Evolutionary conservation across 768 basidiomycete genomes (phyloP).

Genomic region (Russula compacta): DNA sequence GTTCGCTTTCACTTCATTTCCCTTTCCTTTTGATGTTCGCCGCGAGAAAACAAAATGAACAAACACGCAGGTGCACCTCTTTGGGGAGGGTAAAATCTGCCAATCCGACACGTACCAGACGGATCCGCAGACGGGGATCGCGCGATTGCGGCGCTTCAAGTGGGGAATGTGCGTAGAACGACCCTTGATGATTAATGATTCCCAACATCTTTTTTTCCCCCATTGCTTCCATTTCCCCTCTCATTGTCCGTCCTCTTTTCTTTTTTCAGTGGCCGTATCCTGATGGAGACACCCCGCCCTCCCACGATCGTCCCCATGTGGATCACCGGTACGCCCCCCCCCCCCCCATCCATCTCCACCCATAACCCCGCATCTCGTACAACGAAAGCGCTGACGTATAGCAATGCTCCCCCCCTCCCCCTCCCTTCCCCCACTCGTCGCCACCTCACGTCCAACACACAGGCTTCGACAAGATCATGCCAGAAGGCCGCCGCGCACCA

Average conservation of each 20-base stretch:
- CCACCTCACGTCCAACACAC: background rate
- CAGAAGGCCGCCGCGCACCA: constrained; percentile 70
- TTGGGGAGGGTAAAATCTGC: constrained; percentile 82
- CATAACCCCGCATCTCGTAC: background rate
- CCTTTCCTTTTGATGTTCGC: background rate
- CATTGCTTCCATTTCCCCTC: background rate
- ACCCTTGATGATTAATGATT: no score
- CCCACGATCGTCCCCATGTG: constrained; percentile 90
- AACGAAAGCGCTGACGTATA: background rate
- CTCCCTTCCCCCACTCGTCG: background rate
- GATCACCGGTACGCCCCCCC: constrained; percentile 54
- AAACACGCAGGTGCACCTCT: constrained; percentile 73
- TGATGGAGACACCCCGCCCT: constrained; percentile 57
- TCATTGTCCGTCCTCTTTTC: background rate
- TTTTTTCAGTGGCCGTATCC: constrained; percentile 59
- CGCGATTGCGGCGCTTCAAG: constrained; percentile 69
- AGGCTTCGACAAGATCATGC: constrained; percentile 88
- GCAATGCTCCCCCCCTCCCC: no score
- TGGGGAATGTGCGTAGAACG: constrained; percentile 79
- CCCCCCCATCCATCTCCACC: background rate
- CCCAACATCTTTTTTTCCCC: background rate
- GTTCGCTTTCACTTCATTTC: constrained; percentile 24
- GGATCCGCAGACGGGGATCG: constrained; percentile 30
- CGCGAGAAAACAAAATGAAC: background rate
- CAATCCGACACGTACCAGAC: constrained; percentile 50